phyloP scores from a whole-genome alignment of 2,329 filamentous ascomycete species.

The Colletotrichum scovillei region DNA sequence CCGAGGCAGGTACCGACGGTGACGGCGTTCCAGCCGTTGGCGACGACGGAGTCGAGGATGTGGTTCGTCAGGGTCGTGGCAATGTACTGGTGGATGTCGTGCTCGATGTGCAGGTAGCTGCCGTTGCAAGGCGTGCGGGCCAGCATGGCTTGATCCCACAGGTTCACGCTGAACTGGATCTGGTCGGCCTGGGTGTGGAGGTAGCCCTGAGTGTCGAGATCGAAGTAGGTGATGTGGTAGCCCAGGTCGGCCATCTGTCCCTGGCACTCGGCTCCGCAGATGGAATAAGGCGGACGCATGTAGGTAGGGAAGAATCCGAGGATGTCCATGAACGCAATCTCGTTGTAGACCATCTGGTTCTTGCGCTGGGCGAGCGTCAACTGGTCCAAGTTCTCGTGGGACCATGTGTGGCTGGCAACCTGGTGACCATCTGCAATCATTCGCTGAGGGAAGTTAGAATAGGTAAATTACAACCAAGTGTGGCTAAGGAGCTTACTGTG shows the following conservation, averaged over 20 bases:
- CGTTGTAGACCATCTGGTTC: constrained; percentile 56
- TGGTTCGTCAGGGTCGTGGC: constrained; percentile 55
- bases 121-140: constrained; percentile 42
- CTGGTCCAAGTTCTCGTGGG: constrained; percentile 53
- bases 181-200: constrained; percentile 19
- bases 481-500: too few species aligned
- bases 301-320: constrained; percentile 59
- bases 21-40: constrained; percentile 47
- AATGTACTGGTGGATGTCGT: constrained; percentile 57
- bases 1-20: constrained; percentile 59
- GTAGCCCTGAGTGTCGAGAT: constrained; percentile 46
- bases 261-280: constrained; percentile 38
- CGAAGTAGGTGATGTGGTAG: constrained; percentile 30
- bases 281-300: constrained; percentile 46
- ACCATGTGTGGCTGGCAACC: constrained; percentile 60
- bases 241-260: constrained; percentile 29
- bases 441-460: constrained; percentile 40
- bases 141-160: constrained; percentile 47
- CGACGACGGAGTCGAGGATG: constrained; percentile 33
- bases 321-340: constrained; percentile 56
- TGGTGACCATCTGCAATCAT: constrained; percentile 60
- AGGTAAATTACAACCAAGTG: too few species aligned
- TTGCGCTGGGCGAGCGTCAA: constrained; percentile 47
- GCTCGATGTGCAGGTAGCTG: constrained; percentile 44
- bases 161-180: constrained; percentile 45